phyloP scores from a whole-genome alignment of 768 basidiomycete genomes.

The Clitopilus hobsonii region DNA sequence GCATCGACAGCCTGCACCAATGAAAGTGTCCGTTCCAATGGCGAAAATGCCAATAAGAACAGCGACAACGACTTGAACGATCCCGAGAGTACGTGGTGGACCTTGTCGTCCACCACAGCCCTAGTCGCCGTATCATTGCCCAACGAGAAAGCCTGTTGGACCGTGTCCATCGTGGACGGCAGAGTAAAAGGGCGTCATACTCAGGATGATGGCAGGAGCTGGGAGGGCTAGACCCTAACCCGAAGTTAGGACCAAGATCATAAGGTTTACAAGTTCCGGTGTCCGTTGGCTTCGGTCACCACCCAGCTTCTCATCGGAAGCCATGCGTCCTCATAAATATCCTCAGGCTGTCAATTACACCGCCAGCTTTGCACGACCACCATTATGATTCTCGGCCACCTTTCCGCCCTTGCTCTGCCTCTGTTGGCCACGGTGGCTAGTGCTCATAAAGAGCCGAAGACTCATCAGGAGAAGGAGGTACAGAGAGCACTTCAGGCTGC shows the following conservation, averaged over 20 bases:
- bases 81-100: slow-evolving; percentile 38
- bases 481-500: slow-evolving; percentile 46
- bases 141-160: slow-evolving; percentile 6
- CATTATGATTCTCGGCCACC: neutral
- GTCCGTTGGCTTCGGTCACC: slow-evolving; percentile 11
- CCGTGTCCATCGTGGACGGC: slow-evolving; percentile 10
- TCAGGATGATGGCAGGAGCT: neutral
- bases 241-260: slow-evolving; percentile 7
- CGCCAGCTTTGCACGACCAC: neutral
- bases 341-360: neutral
- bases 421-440: slow-evolving; percentile 12
- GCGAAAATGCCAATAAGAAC: slow-evolving; percentile 45
- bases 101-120: neutral
- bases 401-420: slow-evolving; percentile 15
- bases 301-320: neutral
- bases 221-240: slow-evolving; percentile 12
- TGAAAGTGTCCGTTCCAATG: slow-evolving; percentile 30
- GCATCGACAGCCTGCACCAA: slow-evolving; percentile 37
- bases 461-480: slow-evolving; percentile 40
- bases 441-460: slow-evolving; percentile 41
- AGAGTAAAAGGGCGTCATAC: neutral
- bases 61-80: slow-evolving; percentile 50
- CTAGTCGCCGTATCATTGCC: slow-evolving; percentile 4
- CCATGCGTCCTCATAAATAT: neutral
- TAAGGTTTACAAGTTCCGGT: slow-evolving; percentile 5